Conservation (phyloP, 148 eudicot species). For the Persicaria tinctoria region DNA sequence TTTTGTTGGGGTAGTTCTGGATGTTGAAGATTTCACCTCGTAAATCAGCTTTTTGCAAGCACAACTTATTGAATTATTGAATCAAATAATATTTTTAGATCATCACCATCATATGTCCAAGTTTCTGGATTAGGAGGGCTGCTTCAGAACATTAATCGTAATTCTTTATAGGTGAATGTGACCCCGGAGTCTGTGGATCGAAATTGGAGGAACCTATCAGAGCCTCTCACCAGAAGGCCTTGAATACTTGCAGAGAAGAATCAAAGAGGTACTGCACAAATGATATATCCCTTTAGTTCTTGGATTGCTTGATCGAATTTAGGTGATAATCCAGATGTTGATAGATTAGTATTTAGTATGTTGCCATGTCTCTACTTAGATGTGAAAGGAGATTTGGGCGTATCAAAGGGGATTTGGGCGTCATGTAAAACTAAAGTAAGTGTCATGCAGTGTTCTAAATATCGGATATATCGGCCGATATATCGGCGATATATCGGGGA, state of each 20-base stretch:
- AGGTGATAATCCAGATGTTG: too few species aligned
- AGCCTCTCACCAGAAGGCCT: slow-evolving; percentile 43
- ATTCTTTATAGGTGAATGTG: slow-evolving; percentile 47
- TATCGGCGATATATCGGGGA: too few species aligned
- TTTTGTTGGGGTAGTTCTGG: background rate
- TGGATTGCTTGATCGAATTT: too few species aligned
- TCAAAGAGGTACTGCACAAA: slow-evolving; percentile 38
- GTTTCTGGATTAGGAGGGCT: background rate
- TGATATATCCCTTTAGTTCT: too few species aligned
- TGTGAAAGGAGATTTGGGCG: too few species aligned
- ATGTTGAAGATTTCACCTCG: background rate
- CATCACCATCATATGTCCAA: background rate
- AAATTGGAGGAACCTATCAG: slow-evolving; percentile 54
- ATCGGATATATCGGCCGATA: too few species aligned
- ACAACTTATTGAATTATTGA: background rate
- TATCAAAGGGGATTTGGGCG: too few species aligned
- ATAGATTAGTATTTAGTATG: too few species aligned
- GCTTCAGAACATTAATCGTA: background rate
- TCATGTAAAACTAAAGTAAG: too few species aligned
- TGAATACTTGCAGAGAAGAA: slow-evolving; percentile 35
- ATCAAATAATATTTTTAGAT: background rate
- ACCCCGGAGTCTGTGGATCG: slow-evolving; percentile 47
- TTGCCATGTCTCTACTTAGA: too few species aligned
- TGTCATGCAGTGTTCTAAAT: too few species aligned
- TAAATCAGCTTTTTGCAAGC: background rate